Percentiles rank a stretch among this genome's conserved stretches.
phyloP scores from a whole-genome alignment of 352 stramenopile genomes.

The Aphanomyces invadans region DNA sequence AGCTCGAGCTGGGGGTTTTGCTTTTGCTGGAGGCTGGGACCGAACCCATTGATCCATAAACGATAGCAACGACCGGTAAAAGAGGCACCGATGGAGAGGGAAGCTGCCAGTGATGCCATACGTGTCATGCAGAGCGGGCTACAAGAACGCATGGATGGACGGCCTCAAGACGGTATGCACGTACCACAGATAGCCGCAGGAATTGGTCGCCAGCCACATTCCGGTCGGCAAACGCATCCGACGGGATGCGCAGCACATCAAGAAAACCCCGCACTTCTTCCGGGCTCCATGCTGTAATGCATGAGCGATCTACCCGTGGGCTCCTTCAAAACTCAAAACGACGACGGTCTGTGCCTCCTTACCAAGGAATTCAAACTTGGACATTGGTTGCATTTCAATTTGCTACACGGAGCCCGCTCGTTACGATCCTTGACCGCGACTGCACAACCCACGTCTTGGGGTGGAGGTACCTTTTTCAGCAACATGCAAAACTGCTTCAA shows the following conservation, averaged over 20 bases:
- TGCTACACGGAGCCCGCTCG: not conserved
- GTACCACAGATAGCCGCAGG: not conserved
- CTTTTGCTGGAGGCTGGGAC: not conserved
- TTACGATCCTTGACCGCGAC: not conserved
- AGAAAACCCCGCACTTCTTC: not conserved
- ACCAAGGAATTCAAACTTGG: slow-evolving; percentile 4
- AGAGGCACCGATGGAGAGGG: slow-evolving; percentile 2
- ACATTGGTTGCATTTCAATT: not conserved
- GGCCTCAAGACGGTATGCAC: not conserved
- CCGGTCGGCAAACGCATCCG: not conserved
- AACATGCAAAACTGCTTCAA: slow-evolving; percentile 7
- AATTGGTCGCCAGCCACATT: not conserved
- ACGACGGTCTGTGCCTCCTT: not conserved
- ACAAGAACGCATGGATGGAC: no score
- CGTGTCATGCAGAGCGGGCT: slow-evolving; percentile 8
- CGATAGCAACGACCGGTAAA: not conserved
- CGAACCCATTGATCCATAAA: not conserved
- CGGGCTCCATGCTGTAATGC: not conserved
- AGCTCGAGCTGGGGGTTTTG: not conserved
- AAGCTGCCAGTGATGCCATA: not conserved
- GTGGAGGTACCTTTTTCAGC: not conserved
- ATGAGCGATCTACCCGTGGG: not conserved
- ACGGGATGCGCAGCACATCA: not conserved
- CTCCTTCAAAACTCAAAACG: no score
- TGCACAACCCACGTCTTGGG: no score